phyloP scores from a whole-genome alignment of 768 basidiomycete genomes.

The Cyclocybe aegerita region DNA sequence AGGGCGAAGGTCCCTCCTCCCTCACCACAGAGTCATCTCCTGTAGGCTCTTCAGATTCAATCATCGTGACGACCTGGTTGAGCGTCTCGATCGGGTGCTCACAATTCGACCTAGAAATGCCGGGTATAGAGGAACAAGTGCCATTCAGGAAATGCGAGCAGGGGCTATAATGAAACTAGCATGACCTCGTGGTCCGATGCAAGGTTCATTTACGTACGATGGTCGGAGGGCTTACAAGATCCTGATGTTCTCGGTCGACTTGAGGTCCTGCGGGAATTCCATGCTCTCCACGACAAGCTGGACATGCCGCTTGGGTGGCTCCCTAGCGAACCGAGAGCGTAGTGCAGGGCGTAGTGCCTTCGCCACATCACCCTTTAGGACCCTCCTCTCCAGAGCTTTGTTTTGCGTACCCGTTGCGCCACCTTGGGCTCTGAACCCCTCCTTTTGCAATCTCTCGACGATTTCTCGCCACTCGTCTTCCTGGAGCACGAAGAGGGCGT shows the following conservation, averaged over 20 bases:
- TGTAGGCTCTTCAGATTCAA: too few relatives aligned
- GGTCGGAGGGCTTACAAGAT: background rate
- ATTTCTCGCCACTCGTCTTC: slow-evolving; percentile 15
- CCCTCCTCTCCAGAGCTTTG: slow-evolving; percentile 8
- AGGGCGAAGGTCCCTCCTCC: too few relatives aligned
- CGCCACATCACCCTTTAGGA: slow-evolving; percentile 15
- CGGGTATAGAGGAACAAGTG: too few relatives aligned
- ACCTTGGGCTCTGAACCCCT: slow-evolving; percentile 11
- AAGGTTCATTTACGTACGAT: background rate
- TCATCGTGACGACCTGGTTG: too few relatives aligned
- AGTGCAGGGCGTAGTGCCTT: slow-evolving; percentile 7
- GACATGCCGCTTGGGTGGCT: slow-evolving; percentile 10
- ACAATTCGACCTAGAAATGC: too few relatives aligned
- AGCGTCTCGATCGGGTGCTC: too few relatives aligned
- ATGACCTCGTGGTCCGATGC: too few relatives aligned
- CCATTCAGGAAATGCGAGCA: too few relatives aligned
- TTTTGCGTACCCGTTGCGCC: background rate
- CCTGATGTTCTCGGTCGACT: slow-evolving; percentile 8
- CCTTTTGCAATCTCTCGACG: slow-evolving; percentile 8
- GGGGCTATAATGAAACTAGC: too few relatives aligned
- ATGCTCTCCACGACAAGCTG: slow-evolving; percentile 12
- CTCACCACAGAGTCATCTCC: too few relatives aligned
- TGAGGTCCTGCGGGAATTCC: slow-evolving; percentile 19
- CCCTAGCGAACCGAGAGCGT: slow-evolving; percentile 15
- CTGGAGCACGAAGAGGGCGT: slow-evolving; percentile 17